A percentile compares a stretch with the other conserved stretches of the same genome.
phyloP scores from a whole-genome alignment of 2,329 filamentous ascomycete genomes.

The Elsinoe batatas region DNA sequence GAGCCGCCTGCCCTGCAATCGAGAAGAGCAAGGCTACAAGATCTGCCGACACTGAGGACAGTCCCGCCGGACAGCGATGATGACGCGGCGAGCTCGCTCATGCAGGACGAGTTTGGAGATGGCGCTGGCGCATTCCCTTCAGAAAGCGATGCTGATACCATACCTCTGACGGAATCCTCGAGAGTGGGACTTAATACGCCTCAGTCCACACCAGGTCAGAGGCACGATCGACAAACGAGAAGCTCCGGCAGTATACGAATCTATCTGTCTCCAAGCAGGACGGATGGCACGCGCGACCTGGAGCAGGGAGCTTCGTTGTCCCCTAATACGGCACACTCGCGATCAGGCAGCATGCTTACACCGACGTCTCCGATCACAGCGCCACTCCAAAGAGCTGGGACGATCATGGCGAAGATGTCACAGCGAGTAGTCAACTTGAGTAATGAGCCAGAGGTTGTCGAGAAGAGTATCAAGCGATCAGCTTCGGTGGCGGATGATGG shows the following conservation, averaged over 20 bases:
- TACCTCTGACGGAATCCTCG: slow-evolving; percentile 48
- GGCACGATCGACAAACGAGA: slow-evolving; percentile 36
- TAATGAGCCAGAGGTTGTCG: slow-evolving; percentile 76
- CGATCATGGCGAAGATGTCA: slow-evolving; percentile 62
- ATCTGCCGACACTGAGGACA: slow-evolving; percentile 24
- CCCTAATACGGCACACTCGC: slow-evolving; percentile 47
- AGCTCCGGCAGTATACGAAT: slow-evolving; percentile 44
- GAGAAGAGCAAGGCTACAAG: slow-evolving; percentile 18
- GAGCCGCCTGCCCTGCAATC: slow-evolving; percentile 14
- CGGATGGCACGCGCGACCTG: slow-evolving; percentile 53
- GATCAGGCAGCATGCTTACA: slow-evolving; percentile 36
- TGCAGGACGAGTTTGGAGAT: slow-evolving; percentile 42
- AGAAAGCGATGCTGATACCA: slow-evolving; percentile 45
- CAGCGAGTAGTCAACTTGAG: slow-evolving; percentile 96
- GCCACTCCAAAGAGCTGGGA: slow-evolving; percentile 40
- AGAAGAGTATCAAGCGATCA: slow-evolving; percentile 58
- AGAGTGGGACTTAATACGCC: slow-evolving; percentile 45
- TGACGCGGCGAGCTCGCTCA: slow-evolving; percentile 20
- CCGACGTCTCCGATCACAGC: slow-evolving; percentile 37
- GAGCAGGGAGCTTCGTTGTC: slow-evolving; percentile 47
- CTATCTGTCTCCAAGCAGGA: slow-evolving; percentile 39
- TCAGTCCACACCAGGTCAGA: slow-evolving; percentile 31
- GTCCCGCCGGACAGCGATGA: slow-evolving; percentile 15
- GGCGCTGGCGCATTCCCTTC: slow-evolving; percentile 46
- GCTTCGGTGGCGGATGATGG: slow-evolving; percentile 40